Evolutionary conservation across 2,329 filamentous ascomycete species (phyloP).

Genomic region (Westerdykella ornata): DNA sequence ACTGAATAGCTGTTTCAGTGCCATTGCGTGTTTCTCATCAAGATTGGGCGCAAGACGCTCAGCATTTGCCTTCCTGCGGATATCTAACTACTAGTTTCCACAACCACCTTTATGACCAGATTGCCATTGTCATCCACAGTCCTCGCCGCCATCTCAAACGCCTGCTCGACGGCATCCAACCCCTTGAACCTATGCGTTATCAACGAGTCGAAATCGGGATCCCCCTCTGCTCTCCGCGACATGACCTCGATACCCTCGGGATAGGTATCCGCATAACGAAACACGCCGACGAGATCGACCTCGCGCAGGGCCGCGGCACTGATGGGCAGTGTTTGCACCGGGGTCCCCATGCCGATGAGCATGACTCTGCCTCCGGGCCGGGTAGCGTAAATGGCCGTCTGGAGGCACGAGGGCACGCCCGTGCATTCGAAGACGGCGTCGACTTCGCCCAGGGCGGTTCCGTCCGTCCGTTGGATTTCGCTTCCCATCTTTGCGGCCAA

Average conservation of each 20-base stretch:
- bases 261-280: constrained; percentile 72
- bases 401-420: constrained; percentile 67
- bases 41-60: not conserved
- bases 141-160: constrained; percentile 64
- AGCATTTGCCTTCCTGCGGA: constrained; percentile 12
- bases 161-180: constrained; percentile 54
- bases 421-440: constrained; percentile 72
- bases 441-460: constrained; percentile 47
- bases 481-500: constrained; percentile 40
- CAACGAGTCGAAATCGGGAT: constrained; percentile 62
- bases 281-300: constrained; percentile 71
- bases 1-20: too few relatives aligned
- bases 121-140: constrained; percentile 62
- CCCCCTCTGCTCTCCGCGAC: constrained; percentile 41
- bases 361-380: constrained; percentile 64
- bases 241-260: constrained; percentile 60
- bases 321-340: constrained; percentile 66
- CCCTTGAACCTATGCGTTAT: constrained; percentile 68
- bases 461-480: constrained; percentile 31
- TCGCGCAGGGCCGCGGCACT: constrained; percentile 67
- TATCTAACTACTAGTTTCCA: constrained; percentile 38
- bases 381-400: constrained; percentile 65
- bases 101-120: constrained; percentile 64
- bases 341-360: constrained; percentile 74
- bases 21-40: too few relatives aligned